Evolutionary conservation across 192 early-diverging fungal genomes (phyloP), one percentile per base, ranked within the genome.

Genomic region (Podila epigama): DNA sequence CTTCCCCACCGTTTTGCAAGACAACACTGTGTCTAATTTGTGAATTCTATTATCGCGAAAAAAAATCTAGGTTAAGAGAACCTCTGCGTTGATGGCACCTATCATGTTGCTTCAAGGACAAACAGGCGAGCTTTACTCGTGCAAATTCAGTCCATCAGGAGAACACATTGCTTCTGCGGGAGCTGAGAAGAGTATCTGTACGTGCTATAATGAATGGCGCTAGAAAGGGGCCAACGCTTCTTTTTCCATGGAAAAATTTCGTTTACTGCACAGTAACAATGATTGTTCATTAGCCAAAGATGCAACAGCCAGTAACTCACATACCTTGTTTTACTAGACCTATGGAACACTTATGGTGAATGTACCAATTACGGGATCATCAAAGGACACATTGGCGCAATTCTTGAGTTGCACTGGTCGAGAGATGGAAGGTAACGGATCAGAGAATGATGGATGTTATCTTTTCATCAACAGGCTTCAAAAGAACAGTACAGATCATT

Each of bases 271-370:
- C n/a, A n/a, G n/a, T n/a, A n/a, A n/a, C n/a, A n/a, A n/a, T n/a
- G n/a, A n/a, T n/a, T n/a, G n/a, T n/a, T n/a, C n/a, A n/a, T n/a
- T n/a, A n/a, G n/a, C n/a, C n/a, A n/a, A n/a, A n/a, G n/a, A n/a
- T n/a, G n/a, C n/a, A n/a, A n/a, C n/a, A n/a, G n/a, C n/a, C n/a
- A n/a, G n/a, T n/a, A n/a, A n/a, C n/a, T n/a, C n/a, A n/a, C n/a
- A n/a, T n/a, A n/a, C n/a, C n/a, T 52, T 34, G 12, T 11, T n/a
- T 48, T 48, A 48, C 18, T 78, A 92, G 89, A 95, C 63, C 75
- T 99, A 40, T 99, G 97, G 97, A 92, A 94, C 60, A 93, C 93
- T 15, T 92, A 93, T 69, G 93, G 96, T 6, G 96, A 97, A 55
- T 94, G 94, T 70, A 59, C 81, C 52, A 99, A 99, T 81, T 97